Evolutionary conservation across 164 flowering plant genomes (phyloP).

Genomic region (Vitis cinerea): DNA sequence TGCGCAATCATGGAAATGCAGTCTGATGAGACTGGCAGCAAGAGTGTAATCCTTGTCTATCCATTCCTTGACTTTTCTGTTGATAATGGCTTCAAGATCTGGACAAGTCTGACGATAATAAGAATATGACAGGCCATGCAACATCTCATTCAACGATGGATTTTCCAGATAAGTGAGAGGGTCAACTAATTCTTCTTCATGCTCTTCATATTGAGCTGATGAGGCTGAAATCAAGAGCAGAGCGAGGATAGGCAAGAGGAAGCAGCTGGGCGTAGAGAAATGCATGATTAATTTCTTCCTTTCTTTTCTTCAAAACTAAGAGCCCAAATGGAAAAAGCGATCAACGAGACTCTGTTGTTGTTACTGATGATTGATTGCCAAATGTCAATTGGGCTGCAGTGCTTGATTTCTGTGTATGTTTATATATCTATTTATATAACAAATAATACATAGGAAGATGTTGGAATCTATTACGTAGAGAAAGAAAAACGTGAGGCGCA

Average conservation of each 20-base stretch:
- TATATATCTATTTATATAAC: neutral
- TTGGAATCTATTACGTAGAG: neutral
- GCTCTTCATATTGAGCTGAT: neutral
- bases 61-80: constrained; percentile 44
- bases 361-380: too few species aligned
- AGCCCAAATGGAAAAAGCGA: too few species aligned
- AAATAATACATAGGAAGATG: neutral
- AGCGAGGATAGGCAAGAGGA: constrained; percentile 3
- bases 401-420: neutral
- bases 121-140: constrained; percentile 16
- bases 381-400: too few species aligned
- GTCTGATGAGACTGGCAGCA: constrained; percentile 59
- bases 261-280: neutral
- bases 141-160: neutral
- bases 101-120: constrained; percentile 55
- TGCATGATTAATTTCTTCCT: neutral
- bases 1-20: constrained; percentile 76
- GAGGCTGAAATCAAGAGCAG: neutral
- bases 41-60: constrained; percentile 43
- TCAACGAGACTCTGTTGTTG: too few species aligned
- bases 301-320: too few species aligned
- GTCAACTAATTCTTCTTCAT: neutral
- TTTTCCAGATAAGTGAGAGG: neutral
- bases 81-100: constrained; percentile 46
- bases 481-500: constrained; percentile 11